Evolutionary conservation across 2,329 filamentous ascomycete genomes (phyloP).

Genomic region (Fusarium protoensiforme): DNA sequence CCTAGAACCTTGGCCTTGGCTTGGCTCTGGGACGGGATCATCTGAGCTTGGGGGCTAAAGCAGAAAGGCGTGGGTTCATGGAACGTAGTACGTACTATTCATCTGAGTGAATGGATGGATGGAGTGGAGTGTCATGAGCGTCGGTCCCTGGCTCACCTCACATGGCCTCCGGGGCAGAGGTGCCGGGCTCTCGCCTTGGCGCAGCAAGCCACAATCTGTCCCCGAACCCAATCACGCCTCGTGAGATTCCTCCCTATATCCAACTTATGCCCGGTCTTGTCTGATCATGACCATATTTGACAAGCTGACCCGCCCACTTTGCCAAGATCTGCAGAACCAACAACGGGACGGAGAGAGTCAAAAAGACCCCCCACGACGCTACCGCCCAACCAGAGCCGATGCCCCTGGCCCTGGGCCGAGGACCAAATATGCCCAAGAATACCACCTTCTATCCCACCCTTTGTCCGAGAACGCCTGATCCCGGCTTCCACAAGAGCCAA

Average conservation of each 20-base stretch:
- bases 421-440: neutral
- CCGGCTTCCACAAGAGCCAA: neutral
- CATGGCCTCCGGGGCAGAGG: neutral
- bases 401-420: neutral
- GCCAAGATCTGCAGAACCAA: constrained; percentile 7
- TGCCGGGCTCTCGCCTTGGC: neutral
- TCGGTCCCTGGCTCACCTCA: neutral
- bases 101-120: neutral
- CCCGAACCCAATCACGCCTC: neutral
- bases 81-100: neutral
- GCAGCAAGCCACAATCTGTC: neutral
- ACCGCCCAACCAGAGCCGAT: neutral
- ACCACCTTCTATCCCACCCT: neutral
- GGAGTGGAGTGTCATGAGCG: neutral
- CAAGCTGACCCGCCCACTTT: neutral
- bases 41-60: neutral
- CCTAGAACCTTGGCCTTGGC: neutral
- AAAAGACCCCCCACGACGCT: neutral
- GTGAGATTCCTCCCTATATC: neutral
- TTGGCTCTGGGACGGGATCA: neutral
- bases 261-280: constrained; percentile 2
- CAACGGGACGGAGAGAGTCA: neutral
- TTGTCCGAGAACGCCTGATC: neutral
- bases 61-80: neutral
- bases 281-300: neutral